Evolutionary conservation across 768 basidiomycete species (phyloP), one percentile per base, ranked within the genome.

Genomic region (Boletus patriciae): DNA sequence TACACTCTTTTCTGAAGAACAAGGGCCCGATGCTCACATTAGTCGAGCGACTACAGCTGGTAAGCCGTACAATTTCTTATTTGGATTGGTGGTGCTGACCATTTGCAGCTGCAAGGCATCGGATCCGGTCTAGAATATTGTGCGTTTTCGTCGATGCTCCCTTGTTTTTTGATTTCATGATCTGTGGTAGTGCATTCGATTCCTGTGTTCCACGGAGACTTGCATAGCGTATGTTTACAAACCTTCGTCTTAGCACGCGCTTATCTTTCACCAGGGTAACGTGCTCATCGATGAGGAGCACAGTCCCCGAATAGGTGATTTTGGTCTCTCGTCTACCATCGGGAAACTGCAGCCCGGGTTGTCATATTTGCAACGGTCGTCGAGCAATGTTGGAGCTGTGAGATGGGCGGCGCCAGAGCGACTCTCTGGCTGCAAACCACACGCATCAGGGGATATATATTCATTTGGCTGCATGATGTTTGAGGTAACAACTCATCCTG

Each of bases 321-420:
- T 56, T 11, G 55, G 51, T 0, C 36, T 46, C 4, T 12, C 36
- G 9, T n/a, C 21, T 38, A 54, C 37, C 1, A 16, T 45, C 6
- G 44, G 44, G 10, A 45, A 12, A 29, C 12, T 46, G 4, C 55
- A 54, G 6, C 44, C 52, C 0, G 36, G 52, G 6, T 1, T 55
- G 31, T 6, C 55, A 3, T 57, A 57, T 37, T 10, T 56, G 44
- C 18, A 55, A 25, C 29, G 52, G 3, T 48, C 36, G 3, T 33
- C 16, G 8, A 52, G 3, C 19, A 44, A 36, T 4, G 9, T 7
- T 3, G 52, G 55, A 13, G 52, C 21, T 0, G 43, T 27, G 2
- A 45, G 43, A 40, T 57, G 43, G 54, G 48, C 43, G 0, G 54
- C 58, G 15, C 58, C 55, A 2, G 48, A 57, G 16, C 54, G 25